Percentiles rank a stretch among this genome's conserved stretches.
phyloP scores from a whole-genome alignment of 257 asterid species.

The Echites panduratus region DNA sequence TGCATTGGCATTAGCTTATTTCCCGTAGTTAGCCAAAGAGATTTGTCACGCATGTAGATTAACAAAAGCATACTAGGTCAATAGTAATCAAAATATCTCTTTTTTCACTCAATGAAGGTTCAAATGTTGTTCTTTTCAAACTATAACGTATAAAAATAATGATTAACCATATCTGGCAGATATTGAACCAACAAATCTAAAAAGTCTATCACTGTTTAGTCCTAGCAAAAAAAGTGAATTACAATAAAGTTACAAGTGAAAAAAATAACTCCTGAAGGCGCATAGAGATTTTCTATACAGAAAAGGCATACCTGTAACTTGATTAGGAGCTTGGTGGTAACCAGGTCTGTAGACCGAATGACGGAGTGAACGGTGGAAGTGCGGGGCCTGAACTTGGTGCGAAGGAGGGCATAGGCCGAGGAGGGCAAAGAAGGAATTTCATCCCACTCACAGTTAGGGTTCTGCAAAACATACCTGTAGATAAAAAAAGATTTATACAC shows the following conservation, averaged over 20 bases:
- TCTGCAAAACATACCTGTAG: slow-evolving; percentile 41
- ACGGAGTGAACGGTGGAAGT: slow-evolving; percentile 70
- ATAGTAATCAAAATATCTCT: neutral
- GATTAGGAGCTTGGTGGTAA: slow-evolving; percentile 93
- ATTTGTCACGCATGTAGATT: neutral
- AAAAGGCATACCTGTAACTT: slow-evolving; percentile 50
- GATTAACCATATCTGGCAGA: neutral
- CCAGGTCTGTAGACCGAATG: slow-evolving; percentile 58
- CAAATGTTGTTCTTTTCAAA: neutral
- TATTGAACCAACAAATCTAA: neutral
- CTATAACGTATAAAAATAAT: neutral
- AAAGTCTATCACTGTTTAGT: neutral
- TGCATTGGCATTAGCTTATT: neutral
- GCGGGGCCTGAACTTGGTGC: slow-evolving; percentile 59
- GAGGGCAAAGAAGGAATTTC: slow-evolving; percentile 84
- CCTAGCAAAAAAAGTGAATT: too few species aligned
- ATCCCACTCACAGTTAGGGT: slow-evolving; percentile 71
- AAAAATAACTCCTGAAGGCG: neutral
- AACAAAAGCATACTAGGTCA: neutral
- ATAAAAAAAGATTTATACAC: neutral
- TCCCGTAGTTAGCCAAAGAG: neutral
- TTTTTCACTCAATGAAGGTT: neutral
- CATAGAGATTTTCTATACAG: neutral
- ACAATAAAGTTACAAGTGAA: neutral
- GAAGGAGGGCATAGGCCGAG: slow-evolving; percentile 62